These are phyloP conservation scores for Metschnikowia arizonensis DNA, from an alignment of 805 yeast genomes.

Conservation along the genomic window DNA sequence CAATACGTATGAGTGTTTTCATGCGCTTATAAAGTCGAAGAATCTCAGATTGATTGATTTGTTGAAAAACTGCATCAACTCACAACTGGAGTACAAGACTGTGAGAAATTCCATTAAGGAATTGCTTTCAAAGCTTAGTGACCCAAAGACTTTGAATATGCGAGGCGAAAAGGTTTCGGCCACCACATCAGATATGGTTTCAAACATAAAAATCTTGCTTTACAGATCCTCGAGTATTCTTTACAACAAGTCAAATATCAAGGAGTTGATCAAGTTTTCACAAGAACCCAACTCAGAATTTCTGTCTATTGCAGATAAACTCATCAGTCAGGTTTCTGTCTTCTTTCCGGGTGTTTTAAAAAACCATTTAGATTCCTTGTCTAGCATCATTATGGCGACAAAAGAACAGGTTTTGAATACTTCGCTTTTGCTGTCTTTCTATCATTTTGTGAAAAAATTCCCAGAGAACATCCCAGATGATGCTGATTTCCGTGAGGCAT, in stretches of 20 bases:
- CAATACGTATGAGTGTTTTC: constrained; percentile 48
- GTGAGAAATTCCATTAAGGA: constrained; percentile 63
- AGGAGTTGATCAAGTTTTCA: constrained; percentile 46
- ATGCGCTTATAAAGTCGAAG: constrained; percentile 49
- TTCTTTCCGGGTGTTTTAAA: constrained; percentile 62
- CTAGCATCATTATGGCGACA: constrained; percentile 31
- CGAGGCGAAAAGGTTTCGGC: constrained; percentile 25
- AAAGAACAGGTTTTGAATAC: constrained; percentile 9
- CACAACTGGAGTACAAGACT: constrained; percentile 57
- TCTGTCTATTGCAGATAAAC: constrained; percentile 42
- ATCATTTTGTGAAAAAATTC: constrained; percentile 51
- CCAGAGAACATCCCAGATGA: constrained; percentile 46
- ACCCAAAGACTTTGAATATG: constrained; percentile 44
- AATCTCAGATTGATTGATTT: constrained; percentile 58
- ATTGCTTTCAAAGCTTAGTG: constrained; percentile 50
- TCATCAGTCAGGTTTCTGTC: constrained; percentile 56
- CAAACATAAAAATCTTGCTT: constrained; percentile 53
- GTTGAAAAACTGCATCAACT: constrained; percentile 48
- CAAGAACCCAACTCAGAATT: constrained; percentile 31
- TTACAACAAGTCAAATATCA: constrained; percentile 63
- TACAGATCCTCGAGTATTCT: constrained; percentile 58
- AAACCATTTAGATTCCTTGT: constrained; percentile 51
- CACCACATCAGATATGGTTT: constrained; percentile 46
- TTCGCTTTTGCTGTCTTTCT: constrained; percentile 48
- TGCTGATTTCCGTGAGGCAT: constrained; percentile 39